Base-by-base conservation (phyloP, 495 filamentous ascomycete genomes). In the Talaromyces stipitatus region DNA sequence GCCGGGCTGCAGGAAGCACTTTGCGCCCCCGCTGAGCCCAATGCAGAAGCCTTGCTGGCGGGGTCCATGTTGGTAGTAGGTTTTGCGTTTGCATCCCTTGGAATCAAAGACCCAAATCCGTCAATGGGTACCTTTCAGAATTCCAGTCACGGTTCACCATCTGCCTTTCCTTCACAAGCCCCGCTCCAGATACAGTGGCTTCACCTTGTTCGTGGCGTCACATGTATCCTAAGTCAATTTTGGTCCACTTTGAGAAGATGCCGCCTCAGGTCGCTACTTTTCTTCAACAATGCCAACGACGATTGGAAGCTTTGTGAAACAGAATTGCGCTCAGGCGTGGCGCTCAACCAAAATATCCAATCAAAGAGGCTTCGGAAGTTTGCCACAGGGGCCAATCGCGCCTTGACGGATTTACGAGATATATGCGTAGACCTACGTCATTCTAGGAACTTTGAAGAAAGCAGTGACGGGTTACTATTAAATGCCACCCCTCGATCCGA, bases 41-140 rank as follows among this genome's bases (percentile, higher is more conserved):
- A 59, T 18, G 59, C 53, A 12, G 61, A 66, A 51, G 38, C 12
- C 5, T 33, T 66, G 5, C 48, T 62, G 23, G 52, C 53, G 7
- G 66, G 64, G 6, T 64, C 66, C 5, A 58, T 66, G 32, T 36
- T 66, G 24, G 29, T 69, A 6, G 59, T 61, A 0, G 64, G 18
- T 2, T 66, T 69, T 46, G 62, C 62, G 23, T 66, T 66, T 43
- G 66, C 55, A 16, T 69, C 66, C 7, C 54, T 65, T 2, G 32
- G 60, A 18, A 28, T 62, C 26, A 55, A 47, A 18, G 46, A 59
- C 43, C 20, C 63, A n/a, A 46, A 61, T 53, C 33, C 20, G 27
- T 46, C 24, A 28, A 50, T 27, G 9, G 50, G n/a, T 7, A 2
- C 10, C 16, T 28, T 12, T 27, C 23, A 28, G 8, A 30, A 52